These are phyloP conservation scores for Dipteronia dyeriana DNA, from an alignment of 345 rosid species.

Conservation along the genomic window DNA sequence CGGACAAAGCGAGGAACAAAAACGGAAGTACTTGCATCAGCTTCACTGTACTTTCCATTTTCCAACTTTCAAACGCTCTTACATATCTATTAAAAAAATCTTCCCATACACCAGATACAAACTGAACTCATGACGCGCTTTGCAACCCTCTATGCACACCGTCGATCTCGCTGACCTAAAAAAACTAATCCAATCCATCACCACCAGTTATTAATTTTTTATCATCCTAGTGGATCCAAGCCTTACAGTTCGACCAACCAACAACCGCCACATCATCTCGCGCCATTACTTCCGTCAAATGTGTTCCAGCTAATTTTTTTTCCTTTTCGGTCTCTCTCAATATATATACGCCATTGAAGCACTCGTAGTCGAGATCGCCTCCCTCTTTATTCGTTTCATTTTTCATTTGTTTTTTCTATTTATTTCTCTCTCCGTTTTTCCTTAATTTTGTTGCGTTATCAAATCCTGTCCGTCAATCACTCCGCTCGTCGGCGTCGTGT, in stretches of 20 bases:
- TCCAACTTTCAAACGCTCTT: neutral
- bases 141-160: neutral
- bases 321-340: neutral
- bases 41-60: neutral
- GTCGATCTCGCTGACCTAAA: neutral
- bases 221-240: no score
- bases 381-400: neutral
- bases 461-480: neutral
- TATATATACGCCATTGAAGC: conserved; percentile 18
- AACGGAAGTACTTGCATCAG: neutral
- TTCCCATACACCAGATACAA: neutral
- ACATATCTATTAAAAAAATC: neutral
- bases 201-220: neutral
- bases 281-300: neutral
- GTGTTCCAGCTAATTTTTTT: neutral
- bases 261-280: conserved; percentile 4
- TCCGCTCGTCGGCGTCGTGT: conserved; percentile 34
- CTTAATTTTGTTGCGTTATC: neutral
- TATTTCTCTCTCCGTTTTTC: neutral
- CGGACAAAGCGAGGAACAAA: neutral
- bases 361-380: neutral
- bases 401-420: neutral
- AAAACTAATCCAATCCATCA: neutral
- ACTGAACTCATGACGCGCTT: neutral
- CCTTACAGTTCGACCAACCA: neutral